Conservation (phyloP, 1,284 basidiomycete species). For the Ceratobasidium sp. region DNA sequence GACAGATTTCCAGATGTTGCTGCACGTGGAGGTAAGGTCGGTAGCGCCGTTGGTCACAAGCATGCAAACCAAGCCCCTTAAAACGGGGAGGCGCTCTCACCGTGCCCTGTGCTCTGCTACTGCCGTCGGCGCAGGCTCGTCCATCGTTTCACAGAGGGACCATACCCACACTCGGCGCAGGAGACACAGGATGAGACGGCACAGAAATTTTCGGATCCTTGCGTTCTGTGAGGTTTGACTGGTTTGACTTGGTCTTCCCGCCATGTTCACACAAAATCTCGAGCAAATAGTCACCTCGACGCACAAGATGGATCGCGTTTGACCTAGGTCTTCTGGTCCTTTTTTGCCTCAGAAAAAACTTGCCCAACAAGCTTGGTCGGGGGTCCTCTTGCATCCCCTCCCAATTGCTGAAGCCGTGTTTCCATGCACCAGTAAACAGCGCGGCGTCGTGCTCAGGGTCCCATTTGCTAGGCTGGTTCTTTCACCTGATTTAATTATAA, state of each 20-base stretch:
- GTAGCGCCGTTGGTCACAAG: too few species aligned
- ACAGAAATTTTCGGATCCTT: slow-evolving; percentile 47
- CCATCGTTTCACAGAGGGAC: slow-evolving; percentile 47
- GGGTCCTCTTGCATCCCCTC: slow-evolving; percentile 93
- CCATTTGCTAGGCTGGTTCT: slow-evolving; percentile 95
- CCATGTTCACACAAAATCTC: slow-evolving; percentile 92
- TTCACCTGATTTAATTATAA: slow-evolving; percentile 69
- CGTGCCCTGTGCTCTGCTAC: too few species aligned
- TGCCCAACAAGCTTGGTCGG: slow-evolving; percentile 85
- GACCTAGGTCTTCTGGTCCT: slow-evolving; percentile 80
- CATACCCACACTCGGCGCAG: slow-evolving; percentile 46
- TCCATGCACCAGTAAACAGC: slow-evolving; percentile 92
- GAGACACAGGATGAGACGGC: slow-evolving; percentile 43
- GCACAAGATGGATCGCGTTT: slow-evolving; percentile 96
- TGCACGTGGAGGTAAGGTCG: too few species aligned
- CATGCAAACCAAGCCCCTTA: too few species aligned
- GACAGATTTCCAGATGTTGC: too few species aligned
- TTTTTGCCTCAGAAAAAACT: slow-evolving; percentile 99
- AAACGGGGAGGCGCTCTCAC: too few species aligned
- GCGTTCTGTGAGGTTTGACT: slow-evolving; percentile 59
- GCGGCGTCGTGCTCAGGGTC: slow-evolving; percentile 93
- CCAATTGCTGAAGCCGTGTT: slow-evolving; percentile 98
- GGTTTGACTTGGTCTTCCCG: slow-evolving; percentile 89
- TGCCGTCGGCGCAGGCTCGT: slow-evolving; percentile 61
- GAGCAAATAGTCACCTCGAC: slow-evolving; percentile 94